A percentile compares a stretch with the other conserved stretches of the same genome.
Evolutionary conservation across 179 eudicot species (phyloP).

Genomic region (Silene coronaria): DNA sequence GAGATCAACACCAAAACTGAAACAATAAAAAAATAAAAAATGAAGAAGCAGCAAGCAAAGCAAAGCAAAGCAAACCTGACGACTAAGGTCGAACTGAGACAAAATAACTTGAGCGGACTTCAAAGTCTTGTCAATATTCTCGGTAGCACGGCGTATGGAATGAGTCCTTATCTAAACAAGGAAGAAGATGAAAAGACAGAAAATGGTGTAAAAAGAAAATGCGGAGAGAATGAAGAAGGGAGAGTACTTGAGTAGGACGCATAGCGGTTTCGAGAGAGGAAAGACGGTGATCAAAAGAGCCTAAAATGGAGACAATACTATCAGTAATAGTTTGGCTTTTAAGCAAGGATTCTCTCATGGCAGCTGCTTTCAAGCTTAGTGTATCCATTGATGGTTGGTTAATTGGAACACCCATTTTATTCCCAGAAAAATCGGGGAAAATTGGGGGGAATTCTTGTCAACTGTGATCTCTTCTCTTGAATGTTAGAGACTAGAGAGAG

Average conservation of each 20-base stretch:
- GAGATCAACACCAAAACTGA: background rate
- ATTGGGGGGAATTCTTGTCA: too few species aligned
- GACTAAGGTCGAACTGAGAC: conserved; percentile 70
- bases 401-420: conserved; percentile 29
- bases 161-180: conserved; percentile 60
- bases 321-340: conserved; percentile 70
- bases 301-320: conserved; percentile 56
- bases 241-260: conserved; percentile 72
- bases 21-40: background rate
- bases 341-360: conserved; percentile 60
- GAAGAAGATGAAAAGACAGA: conserved; percentile 8
- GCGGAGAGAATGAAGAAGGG: background rate
- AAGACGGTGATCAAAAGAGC: conserved; percentile 78
- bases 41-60: background rate
- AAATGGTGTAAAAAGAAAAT: background rate
- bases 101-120: conserved; percentile 82
- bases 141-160: conserved; percentile 76
- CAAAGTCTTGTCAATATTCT: conserved; percentile 74
- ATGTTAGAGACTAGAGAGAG: background rate
- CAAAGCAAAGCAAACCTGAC: conserved; percentile 44
- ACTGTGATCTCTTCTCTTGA: background rate
- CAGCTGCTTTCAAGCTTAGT: conserved; percentile 52
- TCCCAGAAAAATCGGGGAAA: background rate
- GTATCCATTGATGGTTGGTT: conserved; percentile 32
- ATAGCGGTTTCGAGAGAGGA: conserved; percentile 87